Base-by-base conservation (phyloP, 148 eudicot species). In the Vaccinium vitisidaea region DNA sequence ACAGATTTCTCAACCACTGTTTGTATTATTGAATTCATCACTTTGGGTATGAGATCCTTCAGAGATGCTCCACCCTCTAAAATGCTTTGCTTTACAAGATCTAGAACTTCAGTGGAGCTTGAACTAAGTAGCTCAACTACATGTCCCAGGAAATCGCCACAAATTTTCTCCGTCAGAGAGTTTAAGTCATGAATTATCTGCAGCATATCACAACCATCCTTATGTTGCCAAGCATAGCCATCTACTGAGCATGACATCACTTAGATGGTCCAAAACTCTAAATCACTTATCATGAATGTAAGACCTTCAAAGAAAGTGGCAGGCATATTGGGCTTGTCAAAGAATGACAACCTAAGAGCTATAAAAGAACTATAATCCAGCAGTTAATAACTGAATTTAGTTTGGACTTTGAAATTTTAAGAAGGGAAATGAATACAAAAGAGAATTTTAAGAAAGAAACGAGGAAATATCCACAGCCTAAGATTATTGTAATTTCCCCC, bases 121-220 rank as follows among this genome's bases (percentile, higher is more conserved):
- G 96, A 88, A 79, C 92, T 90, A 78, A 95, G 94, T 77, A 87
- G 85, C 92, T 91, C 90, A 53, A 88, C 80, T 48, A 97, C 94
- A 80, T 87, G 89, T 46, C 65, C 92, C 80, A 93, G 86, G 89
- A 92, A 94, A 65, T 84, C 86, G 50, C 95, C 91, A 82, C 86
- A 86, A 83, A 97, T 87, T 86, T 94, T 98, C 12, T 84, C 86
- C 70, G 84, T 96, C 78, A 97, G 88, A 85, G 80, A 86, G 88
- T 92, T 84, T 80, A 97, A 81, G 88, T 97, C 99, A 86, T 97
- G 94, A 88, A 95, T 91, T 85, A 97, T 89, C 99, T 97, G 96
- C 84, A 87, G 88, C 55, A 71, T 19, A 83, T 83, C 65, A 86
- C 75, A 25, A 76, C 79, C 54, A 18, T 16, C 18, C 82, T 32